phyloP scores from a whole-genome alignment of 192 early-diverging fungal genomes.

The Backusella australiensis region DNA sequence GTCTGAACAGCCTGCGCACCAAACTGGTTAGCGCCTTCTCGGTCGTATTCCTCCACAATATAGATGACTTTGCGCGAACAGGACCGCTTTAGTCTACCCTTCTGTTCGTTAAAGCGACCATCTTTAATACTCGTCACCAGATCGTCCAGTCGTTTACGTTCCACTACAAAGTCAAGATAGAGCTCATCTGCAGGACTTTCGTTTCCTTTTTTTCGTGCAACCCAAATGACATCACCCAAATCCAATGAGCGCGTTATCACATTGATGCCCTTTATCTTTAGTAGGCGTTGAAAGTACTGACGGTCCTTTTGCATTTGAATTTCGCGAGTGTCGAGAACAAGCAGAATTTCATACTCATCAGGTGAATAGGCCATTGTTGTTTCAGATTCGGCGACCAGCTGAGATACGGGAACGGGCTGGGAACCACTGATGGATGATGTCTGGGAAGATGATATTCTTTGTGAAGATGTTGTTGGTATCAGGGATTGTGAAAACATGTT shows the following conservation, averaged over 20 bases:
- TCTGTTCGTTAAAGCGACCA: constrained; percentile 91
- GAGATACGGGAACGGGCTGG: background rate
- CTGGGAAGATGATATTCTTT: background rate
- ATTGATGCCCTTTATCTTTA: constrained; percentile 56
- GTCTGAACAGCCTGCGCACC: constrained; percentile 66
- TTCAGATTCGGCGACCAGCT: background rate
- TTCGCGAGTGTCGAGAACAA: constrained; percentile 86
- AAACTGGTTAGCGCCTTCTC: constrained; percentile 58
- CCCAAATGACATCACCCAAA: constrained; percentile 90
- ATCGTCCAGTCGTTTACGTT: constrained; percentile 95
- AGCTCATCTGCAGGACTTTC: constrained; percentile 54
- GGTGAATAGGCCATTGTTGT: background rate
- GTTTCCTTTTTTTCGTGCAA: constrained; percentile 51
- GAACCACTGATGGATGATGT: background rate
- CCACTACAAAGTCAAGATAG: constrained; percentile 82
- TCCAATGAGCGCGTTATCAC: constrained; percentile 62
- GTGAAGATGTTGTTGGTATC: background rate
- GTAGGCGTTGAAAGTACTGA: constrained; percentile 65
- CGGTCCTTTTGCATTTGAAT: constrained; percentile 66
- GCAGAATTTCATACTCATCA: constrained; percentile 58
- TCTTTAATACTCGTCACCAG: constrained; percentile 90
- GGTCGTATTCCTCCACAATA: constrained; percentile 79
- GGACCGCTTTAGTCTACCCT: constrained; percentile 72
- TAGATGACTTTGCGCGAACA: constrained; percentile 80
- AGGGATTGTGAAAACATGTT: background rate